Percentiles rank a stretch among this genome's conserved stretches.
These are phyloP conservation scores for Phytopythium mirpurense DNA, from an alignment of 352 stramenopile species.

Conservation along the genomic window DNA sequence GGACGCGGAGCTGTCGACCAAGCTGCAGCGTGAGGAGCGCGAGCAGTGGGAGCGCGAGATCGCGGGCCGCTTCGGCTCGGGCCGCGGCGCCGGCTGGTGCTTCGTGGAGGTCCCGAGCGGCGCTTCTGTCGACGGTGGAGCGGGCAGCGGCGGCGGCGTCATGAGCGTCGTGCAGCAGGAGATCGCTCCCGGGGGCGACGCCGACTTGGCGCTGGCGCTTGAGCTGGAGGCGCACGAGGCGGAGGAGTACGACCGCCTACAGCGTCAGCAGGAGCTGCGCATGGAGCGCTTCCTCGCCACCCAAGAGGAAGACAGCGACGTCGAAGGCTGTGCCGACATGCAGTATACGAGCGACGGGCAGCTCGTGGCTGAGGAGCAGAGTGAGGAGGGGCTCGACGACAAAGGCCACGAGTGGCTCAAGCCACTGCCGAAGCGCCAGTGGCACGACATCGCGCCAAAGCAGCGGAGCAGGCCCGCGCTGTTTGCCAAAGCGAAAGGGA, in stretches of 20 bases:
- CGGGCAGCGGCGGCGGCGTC: slow-evolving; percentile 26
- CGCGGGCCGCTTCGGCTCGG: slow-evolving; percentile 53
- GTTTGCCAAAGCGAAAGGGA: neutral
- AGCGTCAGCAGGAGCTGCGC: neutral
- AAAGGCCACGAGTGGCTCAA: neutral
- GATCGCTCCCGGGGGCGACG: slow-evolving; percentile 10
- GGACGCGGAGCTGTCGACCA: slow-evolving; percentile 62
- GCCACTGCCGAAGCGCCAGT: neutral
- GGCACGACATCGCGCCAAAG: neutral
- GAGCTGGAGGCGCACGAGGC: slow-evolving; percentile 5
- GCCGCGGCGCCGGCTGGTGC: slow-evolving; percentile 55
- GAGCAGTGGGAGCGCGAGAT: slow-evolving; percentile 65
- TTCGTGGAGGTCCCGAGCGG: slow-evolving; percentile 71
- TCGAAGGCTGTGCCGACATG: neutral
- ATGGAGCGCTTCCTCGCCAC: neutral
- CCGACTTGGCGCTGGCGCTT: slow-evolving; percentile 1
- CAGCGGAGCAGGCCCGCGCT: neutral
- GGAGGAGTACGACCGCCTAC: neutral
- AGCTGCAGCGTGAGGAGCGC: slow-evolving; percentile 66
- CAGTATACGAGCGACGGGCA: neutral
- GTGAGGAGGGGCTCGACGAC: neutral
- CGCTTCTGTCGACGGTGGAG: no score
- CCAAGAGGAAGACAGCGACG: neutral
- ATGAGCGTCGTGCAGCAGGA: slow-evolving; percentile 77
- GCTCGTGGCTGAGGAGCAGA: neutral